Evolutionary conservation across 768 basidiomycete species (phyloP).

Genomic region (Tremella mesenterica): DNA sequence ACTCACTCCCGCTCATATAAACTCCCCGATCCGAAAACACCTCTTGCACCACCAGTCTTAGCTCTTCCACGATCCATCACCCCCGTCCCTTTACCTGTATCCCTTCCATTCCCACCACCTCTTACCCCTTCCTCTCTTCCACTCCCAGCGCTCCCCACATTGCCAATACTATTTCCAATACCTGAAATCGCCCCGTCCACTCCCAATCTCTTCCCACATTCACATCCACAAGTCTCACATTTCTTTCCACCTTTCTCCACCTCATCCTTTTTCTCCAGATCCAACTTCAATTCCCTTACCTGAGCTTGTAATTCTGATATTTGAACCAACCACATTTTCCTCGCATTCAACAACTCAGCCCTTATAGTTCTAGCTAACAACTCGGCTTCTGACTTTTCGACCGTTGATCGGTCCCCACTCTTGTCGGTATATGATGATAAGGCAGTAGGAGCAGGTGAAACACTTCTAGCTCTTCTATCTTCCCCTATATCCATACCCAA

Average conservation of each 20-base stretch:
- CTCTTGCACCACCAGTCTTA: constrained; percentile 36
- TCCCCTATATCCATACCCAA: too few species aligned
- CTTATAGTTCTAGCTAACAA: not conserved
- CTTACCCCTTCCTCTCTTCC: not conserved
- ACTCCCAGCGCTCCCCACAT: too few species aligned
- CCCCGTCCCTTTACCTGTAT: not conserved
- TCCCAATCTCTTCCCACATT: too few species aligned
- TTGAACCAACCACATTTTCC: constrained; percentile 17
- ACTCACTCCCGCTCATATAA: constrained; percentile 31
- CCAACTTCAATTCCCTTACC: not conserved
- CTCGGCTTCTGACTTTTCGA: not conserved
- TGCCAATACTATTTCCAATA: too few species aligned
- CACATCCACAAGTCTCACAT: constrained; percentile 2
- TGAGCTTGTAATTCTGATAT: constrained; percentile 27
- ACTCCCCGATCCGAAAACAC: constrained; percentile 35
- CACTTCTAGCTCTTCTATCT: too few species aligned
- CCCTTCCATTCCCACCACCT: not conserved
- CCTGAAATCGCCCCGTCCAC: too few species aligned
- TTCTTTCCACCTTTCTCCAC: not conserved
- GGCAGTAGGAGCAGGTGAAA: not conserved
- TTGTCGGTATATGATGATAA: not conserved
- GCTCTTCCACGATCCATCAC: constrained; percentile 33
- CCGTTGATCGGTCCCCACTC: not conserved
- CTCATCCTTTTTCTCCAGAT: not conserved
- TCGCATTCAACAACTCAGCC: constrained; percentile 8